Percentiles rank a stretch among this genome's conserved stretches.
These are phyloP conservation scores for Melastoma candidum DNA, from an alignment of 441 rosid species.

Conservation along the genomic window DNA sequence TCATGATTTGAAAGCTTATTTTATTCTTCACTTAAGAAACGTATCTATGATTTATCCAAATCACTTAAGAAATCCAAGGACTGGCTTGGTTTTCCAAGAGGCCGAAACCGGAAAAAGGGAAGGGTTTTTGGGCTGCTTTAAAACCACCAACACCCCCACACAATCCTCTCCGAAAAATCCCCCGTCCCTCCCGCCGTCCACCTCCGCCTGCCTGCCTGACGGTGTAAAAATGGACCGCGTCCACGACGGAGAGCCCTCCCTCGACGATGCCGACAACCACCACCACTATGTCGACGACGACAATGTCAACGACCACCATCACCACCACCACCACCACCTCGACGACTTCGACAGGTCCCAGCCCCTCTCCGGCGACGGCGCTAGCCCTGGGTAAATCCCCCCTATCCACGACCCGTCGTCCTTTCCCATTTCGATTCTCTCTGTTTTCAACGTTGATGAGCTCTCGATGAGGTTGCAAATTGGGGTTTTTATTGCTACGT, in stretches of 20 bases:
- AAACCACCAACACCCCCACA: too few species aligned
- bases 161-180: too few species aligned
- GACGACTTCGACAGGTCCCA: conserved; percentile 40
- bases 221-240: conserved; percentile 32
- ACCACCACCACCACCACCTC: conserved; percentile 32
- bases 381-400: conserved; percentile 54
- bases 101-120: too few species aligned
- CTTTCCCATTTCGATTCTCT: background rate
- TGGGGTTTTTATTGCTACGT: too few species aligned
- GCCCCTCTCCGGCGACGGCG: conserved; percentile 54
- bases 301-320: conserved; percentile 28
- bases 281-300: conserved; percentile 30
- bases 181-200: background rate
- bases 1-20: too few species aligned
- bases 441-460: too few species aligned
- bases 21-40: too few species aligned
- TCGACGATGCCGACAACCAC: conserved; percentile 17
- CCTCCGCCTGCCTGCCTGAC: conserved; percentile 3
- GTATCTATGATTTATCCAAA: too few species aligned
- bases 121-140: background rate
- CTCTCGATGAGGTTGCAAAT: too few species aligned
- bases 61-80: too few species aligned
- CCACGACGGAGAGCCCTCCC: conserved; percentile 28
- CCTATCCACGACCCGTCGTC: background rate
- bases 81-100: too few species aligned